These are phyloP conservation scores for Metschnikowia bowlesiae DNA, from an alignment of 805 yeast species.

Conservation along the genomic window DNA sequence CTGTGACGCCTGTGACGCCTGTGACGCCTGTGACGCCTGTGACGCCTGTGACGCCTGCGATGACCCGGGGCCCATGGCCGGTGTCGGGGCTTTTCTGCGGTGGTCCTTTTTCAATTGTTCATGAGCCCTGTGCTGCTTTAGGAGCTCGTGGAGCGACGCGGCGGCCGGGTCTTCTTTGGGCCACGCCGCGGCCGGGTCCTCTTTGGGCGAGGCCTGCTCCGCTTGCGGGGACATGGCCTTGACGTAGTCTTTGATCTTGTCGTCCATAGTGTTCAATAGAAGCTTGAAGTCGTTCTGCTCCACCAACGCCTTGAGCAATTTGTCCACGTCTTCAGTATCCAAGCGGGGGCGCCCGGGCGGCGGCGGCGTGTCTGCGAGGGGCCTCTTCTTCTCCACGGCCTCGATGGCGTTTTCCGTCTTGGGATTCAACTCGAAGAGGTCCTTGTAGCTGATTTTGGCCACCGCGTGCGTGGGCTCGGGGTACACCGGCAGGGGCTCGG, in stretches of 20 bases:
- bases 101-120: neutral
- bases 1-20: too few species aligned
- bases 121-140: neutral
- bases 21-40: too few species aligned
- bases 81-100: neutral
- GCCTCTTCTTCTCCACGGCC: neutral
- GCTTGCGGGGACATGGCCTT: neutral
- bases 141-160: neutral
- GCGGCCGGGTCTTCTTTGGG: neutral
- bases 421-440: neutral
- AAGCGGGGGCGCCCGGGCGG: neutral
- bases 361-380: neutral
- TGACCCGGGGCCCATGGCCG: neutral
- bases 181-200: neutral
- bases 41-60: too few species aligned
- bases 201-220: neutral
- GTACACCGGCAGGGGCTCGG: neutral
- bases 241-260: neutral
- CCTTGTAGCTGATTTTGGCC: constrained; percentile 3
- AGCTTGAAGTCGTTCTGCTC: neutral
- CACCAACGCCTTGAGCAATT: neutral
- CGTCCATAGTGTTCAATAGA: constrained; percentile 1
- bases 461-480: constrained; percentile 1
- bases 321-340: neutral
- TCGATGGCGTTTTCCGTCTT: neutral